Base-by-base conservation (phyloP, 2,329 filamentous ascomycete species). In the Bretziella fagacearum region DNA sequence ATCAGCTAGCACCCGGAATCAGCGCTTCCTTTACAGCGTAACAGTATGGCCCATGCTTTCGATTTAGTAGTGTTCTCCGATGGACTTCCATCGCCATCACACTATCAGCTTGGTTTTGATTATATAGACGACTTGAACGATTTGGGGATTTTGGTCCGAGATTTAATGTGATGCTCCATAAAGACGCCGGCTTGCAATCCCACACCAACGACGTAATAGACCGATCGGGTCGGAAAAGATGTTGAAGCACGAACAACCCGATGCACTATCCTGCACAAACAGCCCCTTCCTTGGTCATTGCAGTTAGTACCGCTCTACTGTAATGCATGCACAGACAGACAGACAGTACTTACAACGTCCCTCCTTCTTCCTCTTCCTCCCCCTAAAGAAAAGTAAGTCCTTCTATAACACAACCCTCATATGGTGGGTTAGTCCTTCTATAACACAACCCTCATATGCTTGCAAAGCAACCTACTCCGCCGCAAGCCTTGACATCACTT, bases 41-140 rank as follows among this genome's bases (percentile, higher is more conserved):
- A 39, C 35, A 17, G n/a, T n/a, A 10, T 39, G 35, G 35, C 18
- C 35, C 35, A 39, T 17, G 35, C 35, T 39, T 15, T n/a, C 30
- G 13, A 33, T 20, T 17, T 7, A 8, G 17, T 10, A 20, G 10
- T 39, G 23, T 17, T 39, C 15, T 7, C 18, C 10, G 18, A 20
- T 20, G 35, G 35, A 39, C 35, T 22, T 39, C n/a, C 35, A 39
- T 39, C 35, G 35, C 18, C 35, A 39, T 39, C 18, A 23, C 35
- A 22, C 35, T 39, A 39, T 22, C 35, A 18, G 35, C 35, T 39
- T 22, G 35, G n/a, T n/a, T n/a, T n/a, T n/a, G n/a, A n/a, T n/a
- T n/a, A n/a, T n/a, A n/a, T n/a, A n/a, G n/a, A n/a, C n/a, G n/a
- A n/a, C n/a, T n/a, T n/a, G n/a, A n/a, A n/a, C n/a, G 15, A 8